A percentile compares a stretch with the other conserved stretches of the same genome.
phyloP scores from a whole-genome alignment of 176 grass and related monocot species.

The Zoysia pacifica region DNA sequence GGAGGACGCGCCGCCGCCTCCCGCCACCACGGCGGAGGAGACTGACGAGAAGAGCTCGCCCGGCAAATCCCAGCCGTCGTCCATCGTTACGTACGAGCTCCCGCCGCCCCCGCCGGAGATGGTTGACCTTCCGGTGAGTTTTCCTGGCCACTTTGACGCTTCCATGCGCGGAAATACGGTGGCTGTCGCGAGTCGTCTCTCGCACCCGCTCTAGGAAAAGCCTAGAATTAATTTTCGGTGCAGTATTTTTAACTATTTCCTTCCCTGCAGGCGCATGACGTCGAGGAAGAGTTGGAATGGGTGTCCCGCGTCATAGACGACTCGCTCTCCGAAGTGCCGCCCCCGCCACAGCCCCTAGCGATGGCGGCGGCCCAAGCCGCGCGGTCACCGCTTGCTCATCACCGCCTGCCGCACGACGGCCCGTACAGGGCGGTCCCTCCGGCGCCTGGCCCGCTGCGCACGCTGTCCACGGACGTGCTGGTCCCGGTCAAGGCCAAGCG shows the following conservation, averaged over 20 bases:
- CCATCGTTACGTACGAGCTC: constrained; percentile 51
- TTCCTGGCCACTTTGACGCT: neutral
- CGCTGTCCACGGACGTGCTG: constrained; percentile 57
- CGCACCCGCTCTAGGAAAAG: neutral
- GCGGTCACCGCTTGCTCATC: constrained; percentile 25
- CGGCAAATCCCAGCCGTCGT: constrained; percentile 30
- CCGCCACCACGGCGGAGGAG: neutral
- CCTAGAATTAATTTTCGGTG: constrained; percentile 8
- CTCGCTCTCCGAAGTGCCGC: constrained; percentile 69
- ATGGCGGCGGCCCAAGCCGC: constrained; percentile 19
- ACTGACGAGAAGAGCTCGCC: neutral
- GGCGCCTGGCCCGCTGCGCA: constrained; percentile 4
- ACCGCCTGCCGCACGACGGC: constrained; percentile 14
- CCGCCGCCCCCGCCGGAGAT: constrained; percentile 41
- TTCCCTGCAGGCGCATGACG: constrained; percentile 63
- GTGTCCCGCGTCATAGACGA: constrained; percentile 91
- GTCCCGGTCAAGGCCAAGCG: constrained; percentile 80
- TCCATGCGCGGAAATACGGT: constrained; percentile 23
- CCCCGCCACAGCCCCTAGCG: constrained; percentile 12
- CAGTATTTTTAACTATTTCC: neutral
- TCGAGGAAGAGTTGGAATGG: constrained; percentile 90
- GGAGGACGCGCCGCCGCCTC: neutral
- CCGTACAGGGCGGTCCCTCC: constrained; percentile 26
- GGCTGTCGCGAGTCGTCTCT: constrained; percentile 4
- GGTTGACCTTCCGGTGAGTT: constrained; percentile 72